Evolutionary conservation across 148 eudicot species (phyloP).

Genomic region (Fallopia convolvulus): DNA sequence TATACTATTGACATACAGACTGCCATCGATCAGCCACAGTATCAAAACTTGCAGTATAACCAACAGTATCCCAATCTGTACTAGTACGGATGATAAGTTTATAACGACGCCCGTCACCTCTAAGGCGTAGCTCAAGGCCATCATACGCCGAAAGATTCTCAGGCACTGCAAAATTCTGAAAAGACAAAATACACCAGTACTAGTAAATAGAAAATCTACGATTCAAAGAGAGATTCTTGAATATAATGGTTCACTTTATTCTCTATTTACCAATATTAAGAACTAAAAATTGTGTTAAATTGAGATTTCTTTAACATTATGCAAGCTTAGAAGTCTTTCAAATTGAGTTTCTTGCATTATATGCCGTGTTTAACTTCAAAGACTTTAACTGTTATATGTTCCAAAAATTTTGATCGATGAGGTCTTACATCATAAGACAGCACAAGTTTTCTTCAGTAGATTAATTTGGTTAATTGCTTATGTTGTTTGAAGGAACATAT

Average conservation of each 20-base stretch:
- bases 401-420: not conserved
- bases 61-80: conserved; percentile 93
- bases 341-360: not conserved
- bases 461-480: too few species aligned
- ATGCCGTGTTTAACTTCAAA: not conserved
- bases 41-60: conserved; percentile 81
- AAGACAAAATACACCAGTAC: not conserved
- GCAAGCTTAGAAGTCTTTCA: not conserved
- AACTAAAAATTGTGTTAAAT: not conserved
- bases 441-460: too few species aligned
- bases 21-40: conserved; percentile 96
- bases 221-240: not conserved
- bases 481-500: not conserved
- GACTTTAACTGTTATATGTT: not conserved
- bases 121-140: conserved; percentile 77
- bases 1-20: conserved; percentile 44
- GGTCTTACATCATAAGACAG: not conserved
- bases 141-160: conserved; percentile 93
- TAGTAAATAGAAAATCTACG: not conserved
- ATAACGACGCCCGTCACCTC: conserved; percentile 90
- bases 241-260: not conserved
- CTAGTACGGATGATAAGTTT: conserved; percentile 89
- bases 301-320: not conserved
- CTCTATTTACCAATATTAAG: not conserved
- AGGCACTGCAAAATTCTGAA: conserved; percentile 74